Evolutionary conservation across 2,329 filamentous ascomycete species (phyloP).

Genomic region (Ophiocordyceps camponoti-floridani): DNA sequence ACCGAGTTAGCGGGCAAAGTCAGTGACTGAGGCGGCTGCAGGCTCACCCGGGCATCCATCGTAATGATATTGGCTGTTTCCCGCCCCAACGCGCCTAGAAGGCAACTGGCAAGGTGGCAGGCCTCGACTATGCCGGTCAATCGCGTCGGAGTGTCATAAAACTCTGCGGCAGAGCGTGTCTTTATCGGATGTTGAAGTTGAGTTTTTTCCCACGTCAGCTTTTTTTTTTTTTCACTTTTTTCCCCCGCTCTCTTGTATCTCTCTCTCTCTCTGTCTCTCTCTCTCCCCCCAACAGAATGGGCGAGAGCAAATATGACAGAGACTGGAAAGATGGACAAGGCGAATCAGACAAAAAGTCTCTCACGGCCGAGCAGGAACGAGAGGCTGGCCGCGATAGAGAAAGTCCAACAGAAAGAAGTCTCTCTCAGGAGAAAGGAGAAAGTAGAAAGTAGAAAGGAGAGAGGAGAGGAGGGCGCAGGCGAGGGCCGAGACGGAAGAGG

Average conservation of each 20-base stretch:
- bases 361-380: not conserved
- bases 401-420: not conserved
- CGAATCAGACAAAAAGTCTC: not conserved
- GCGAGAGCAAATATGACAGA: not conserved
- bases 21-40: not conserved
- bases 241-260: not conserved
- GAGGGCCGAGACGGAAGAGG: not conserved
- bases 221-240: not conserved
- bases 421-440: not conserved
- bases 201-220: not conserved
- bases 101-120: slow-evolving; percentile 2
- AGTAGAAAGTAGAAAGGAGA: not conserved
- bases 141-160: slow-evolving; percentile 6
- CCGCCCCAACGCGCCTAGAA: no score
- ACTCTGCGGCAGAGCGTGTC: not conserved
- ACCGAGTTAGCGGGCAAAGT: not conserved
- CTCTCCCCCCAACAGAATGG: not conserved
- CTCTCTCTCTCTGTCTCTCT: no score
- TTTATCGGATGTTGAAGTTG: not conserved
- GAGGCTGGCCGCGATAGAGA: not conserved
- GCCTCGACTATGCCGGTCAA: slow-evolving; percentile 1
- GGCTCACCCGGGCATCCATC: slow-evolving; percentile 19
- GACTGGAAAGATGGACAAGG: not conserved
- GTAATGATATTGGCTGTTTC: not conserved
- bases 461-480: not conserved